Evolutionary conservation across 306 rosid genomes (phyloP).

Genomic region (Comarum palustre): DNA sequence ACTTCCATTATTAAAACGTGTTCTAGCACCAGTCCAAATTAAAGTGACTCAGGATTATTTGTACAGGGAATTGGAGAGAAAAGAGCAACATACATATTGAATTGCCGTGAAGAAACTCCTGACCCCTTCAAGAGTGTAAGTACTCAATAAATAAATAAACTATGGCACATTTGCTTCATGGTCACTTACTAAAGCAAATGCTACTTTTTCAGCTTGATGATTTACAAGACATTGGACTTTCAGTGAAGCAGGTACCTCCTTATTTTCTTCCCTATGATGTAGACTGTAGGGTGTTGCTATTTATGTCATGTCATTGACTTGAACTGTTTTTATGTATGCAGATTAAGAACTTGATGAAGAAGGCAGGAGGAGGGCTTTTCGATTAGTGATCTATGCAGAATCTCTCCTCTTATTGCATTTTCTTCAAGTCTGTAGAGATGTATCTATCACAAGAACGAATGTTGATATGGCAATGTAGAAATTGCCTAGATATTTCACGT

Average conservation of each 20-base stretch:
- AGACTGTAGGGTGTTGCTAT: neutral
- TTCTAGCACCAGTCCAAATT: neutral
- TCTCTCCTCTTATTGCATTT: neutral
- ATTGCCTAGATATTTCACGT: conserved; percentile 27
- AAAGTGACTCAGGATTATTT: conserved; percentile 9
- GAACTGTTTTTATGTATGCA: conserved; percentile 23
- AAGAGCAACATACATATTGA: conserved; percentile 64
- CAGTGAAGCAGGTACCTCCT: conserved; percentile 67
- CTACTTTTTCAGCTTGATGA: conserved; percentile 65
- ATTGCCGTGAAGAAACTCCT: conserved; percentile 71
- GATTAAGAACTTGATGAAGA: conserved; percentile 60
- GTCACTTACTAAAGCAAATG: neutral
- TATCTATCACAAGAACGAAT: neutral
- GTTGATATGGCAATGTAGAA: conserved; percentile 35
- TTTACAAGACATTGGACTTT: conserved; percentile 70
- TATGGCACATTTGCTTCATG: neutral
- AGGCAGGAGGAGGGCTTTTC: conserved; percentile 53
- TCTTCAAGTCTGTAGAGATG: neutral
- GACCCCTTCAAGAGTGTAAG: conserved; percentile 81
- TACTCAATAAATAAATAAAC: neutral
- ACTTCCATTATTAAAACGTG: neutral
- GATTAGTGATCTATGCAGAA: conserved; percentile 23
- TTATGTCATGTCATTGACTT: neutral
- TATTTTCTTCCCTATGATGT: neutral
- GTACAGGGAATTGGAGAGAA: conserved; percentile 89